phyloP scores from a whole-genome alignment of 1,139 yeast species.

The Trichomonascaceae sp. region DNA sequence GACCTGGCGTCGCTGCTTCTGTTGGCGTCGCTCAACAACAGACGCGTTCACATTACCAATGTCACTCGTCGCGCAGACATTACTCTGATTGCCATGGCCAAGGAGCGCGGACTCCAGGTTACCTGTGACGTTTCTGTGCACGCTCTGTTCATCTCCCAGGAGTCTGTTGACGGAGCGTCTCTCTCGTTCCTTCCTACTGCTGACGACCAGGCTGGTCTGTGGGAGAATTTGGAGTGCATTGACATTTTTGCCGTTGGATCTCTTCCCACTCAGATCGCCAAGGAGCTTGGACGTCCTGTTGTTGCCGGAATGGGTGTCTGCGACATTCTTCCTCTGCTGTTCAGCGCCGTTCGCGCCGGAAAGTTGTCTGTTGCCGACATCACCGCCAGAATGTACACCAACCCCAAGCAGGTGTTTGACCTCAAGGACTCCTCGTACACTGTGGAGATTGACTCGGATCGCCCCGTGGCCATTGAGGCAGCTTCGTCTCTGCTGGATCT shows the following conservation, averaged over 20 bases:
- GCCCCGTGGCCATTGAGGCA: slow-evolving; percentile 32
- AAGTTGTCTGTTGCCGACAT: slow-evolving; percentile 64
- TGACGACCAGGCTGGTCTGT: slow-evolving; percentile 69
- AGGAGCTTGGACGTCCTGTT: slow-evolving; percentile 45
- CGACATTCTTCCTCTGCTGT: slow-evolving; percentile 71
- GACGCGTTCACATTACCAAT: slow-evolving; percentile 81
- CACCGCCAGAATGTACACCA: slow-evolving; percentile 59
- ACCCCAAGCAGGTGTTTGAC: slow-evolving; percentile 72
- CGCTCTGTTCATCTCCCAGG: slow-evolving; percentile 62
- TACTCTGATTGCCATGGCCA: slow-evolving; percentile 73
- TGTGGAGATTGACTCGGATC: slow-evolving; percentile 75
- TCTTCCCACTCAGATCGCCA: slow-evolving; percentile 61
- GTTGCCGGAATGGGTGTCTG: slow-evolving; percentile 65
- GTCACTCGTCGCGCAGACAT: slow-evolving; percentile 74
- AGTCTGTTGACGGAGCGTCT: slow-evolving; percentile 44
- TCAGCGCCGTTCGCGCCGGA: slow-evolving; percentile 67
- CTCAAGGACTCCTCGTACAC: slow-evolving; percentile 69
- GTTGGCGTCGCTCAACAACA: slow-evolving; percentile 76
- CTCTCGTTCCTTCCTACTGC: slow-evolving; percentile 64
- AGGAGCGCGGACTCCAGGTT: slow-evolving; percentile 65
- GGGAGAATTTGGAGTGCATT: slow-evolving; percentile 59
- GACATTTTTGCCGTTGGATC: slow-evolving; percentile 86
- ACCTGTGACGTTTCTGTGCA: slow-evolving; percentile 85
- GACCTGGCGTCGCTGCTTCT: slow-evolving; percentile 83
- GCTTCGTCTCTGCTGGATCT: slow-evolving; percentile 30